Base-by-base conservation (phyloP, 139 green algal species). In the Micromonas pusilla region DNA sequence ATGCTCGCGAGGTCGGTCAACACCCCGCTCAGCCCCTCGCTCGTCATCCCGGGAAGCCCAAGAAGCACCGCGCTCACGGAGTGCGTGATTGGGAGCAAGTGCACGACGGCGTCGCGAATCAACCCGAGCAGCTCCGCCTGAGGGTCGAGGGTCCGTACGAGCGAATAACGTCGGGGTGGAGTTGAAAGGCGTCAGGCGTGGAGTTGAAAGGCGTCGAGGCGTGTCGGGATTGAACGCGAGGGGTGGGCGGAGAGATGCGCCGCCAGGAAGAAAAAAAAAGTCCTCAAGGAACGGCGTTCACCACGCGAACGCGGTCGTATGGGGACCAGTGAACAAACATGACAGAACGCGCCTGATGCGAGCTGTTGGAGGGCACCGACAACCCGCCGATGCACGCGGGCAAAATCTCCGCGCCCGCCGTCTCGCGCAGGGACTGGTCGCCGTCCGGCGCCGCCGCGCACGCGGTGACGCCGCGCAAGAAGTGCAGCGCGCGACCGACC, bases 21-120 rank as follows among this genome's bases (percentile, higher is more conserved):
- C n/a, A 37, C 23, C 30, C 3, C 28, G 4, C 33, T 26, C 26
- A 72, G 4, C n/a, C n/a, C 13, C 13, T 72, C 28, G 28, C 30
- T 13, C n/a, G 65, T 72, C 28, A 72, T 72, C 21, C 65, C 65
- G 28, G 65, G 65, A 6, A 72, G 65, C 3, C 65, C 33, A 25
- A 72, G 32, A 2, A 72, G 65, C 21, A 72, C 33, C 33, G 23
- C n/a, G 23, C 65, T 13, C 26, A 72, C 65, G 30, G 65, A 37
- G 23, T 45, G 28, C 4, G 65, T 45, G 3, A 52, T 45, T 13
- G 65, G 65, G 3, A 72, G 33, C 26, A 72, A 26, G 45, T 57
- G 45, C 45, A 57, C 45, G 9, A 57, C 45, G 45, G 16, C 16
- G 45, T 57, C 45, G 9, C 45, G 45, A 16, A 57, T 57, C 9